Base-by-base conservation (phyloP, 1,139 yeast species). In the Pneumocystis sp. region DNA sequence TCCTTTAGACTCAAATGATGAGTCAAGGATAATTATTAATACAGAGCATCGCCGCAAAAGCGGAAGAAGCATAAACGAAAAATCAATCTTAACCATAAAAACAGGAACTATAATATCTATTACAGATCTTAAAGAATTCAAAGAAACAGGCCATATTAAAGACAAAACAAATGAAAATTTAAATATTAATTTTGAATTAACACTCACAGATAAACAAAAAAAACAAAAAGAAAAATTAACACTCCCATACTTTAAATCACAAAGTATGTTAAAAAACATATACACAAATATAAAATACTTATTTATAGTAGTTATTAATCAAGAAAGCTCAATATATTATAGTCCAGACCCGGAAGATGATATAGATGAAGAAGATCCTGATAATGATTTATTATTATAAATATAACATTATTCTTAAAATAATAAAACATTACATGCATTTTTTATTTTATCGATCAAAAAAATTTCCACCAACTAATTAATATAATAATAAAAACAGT, bases 401-500 rank as follows among this genome's bases (percentile, higher is more conserved):
- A 40, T 17, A 50, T 31, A 59, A 12, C 31, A 21, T 59, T 5
- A 29, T 29, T 29, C n/a, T 21, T 25, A n/a, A 42, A 39, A 21
- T 17, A 40, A 39, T 19, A 37, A 21, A 39, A 7, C 15, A 59
- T 4, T 29, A 59, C 61, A 59, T 39, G 61, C 40, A 21, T 42
- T 42, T 59, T 42, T 39, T 42, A 12, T 59, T 59, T 12, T 42
- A 59, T 25, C 31, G 10, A 59, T 59, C 61, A 59, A 31, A 59
- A 59, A 21, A 59, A 59, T 42, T 29, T 59, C 45, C 44, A 39
- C 87, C 95, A 93, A 63, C 93, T 76, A 66, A 93, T 75, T 72
- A 93, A 87, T 59, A 93, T 84, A 69, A 90, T 78, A 63, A 93
- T 76, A 63, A 93, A 78, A 0, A 85, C 85, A 31, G 86, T 80